Evolutionary conservation across 2,329 filamentous ascomycete species (phyloP), one percentile per base, ranked within the genome.

Genomic region (Stachybotrys elegans): DNA sequence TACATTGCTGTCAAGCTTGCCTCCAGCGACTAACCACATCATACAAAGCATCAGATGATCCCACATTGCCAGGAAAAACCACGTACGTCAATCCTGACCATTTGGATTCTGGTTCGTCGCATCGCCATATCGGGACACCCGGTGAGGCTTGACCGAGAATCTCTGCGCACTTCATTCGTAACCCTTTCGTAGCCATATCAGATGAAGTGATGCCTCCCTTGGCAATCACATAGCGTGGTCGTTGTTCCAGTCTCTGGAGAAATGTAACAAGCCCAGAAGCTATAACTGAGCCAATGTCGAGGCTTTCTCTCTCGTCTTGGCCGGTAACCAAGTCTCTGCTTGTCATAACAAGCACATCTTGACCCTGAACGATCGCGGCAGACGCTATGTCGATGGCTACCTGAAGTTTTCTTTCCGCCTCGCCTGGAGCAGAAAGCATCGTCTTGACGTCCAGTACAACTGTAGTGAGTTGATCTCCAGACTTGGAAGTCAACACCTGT

Each of bases 161-260:
- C 16, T 63, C 66, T 5, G 78, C 78, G 0, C 70, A 63, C 51
- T 73, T 75, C 59, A 81, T 73, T 14, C 61, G 63, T 12, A 83
- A 51, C 0, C 74, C 75, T 42, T 81, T 79, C 0, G 74, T 79
- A 0, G 78, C 78, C 52, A 75, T 73, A 41, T 81, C 77, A 0
- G 75, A 79, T 0, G 72, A 76, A 0, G 79, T 81, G 35, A 82
- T 81, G 9, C 78, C 78, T 0, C 78, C 77, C 57, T 76, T 81
- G 0, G 76, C 76, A 53, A 82, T 76, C 3, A 81, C 60, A 51
- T 80, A 82, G 37, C 75, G 59, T 2, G 77, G 77, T 23, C 70
- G 65, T 7, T 70, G 65, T 12, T 71, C 59, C 8, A 81, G 59
- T 1, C 58, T 54, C 8, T 64, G 60, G 1, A 81, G 50, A 34